A percentile compares a stretch with the other conserved stretches of the same genome.
These are phyloP conservation scores for Westerdykella sp. DNA, from an alignment of 2,329 filamentous ascomycete species.

Conservation along the genomic window DNA sequence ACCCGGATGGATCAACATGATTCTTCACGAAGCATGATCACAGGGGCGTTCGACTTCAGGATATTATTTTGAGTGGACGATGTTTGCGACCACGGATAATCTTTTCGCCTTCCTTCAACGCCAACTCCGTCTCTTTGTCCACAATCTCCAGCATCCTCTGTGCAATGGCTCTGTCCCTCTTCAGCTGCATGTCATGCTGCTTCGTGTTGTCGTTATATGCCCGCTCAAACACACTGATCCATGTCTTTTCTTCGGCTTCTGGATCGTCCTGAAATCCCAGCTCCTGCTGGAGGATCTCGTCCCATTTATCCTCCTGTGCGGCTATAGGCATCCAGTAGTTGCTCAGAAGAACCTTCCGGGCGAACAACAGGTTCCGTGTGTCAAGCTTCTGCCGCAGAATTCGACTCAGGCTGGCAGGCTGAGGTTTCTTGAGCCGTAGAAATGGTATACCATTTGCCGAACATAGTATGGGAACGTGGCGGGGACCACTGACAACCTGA, in stretches of 20 bases:
- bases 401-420: slow-evolving; percentile 53
- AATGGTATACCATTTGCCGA: slow-evolving; percentile 56
- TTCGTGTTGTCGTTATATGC: slow-evolving; percentile 12
- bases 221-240: slow-evolving; percentile 24
- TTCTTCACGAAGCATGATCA: background rate
- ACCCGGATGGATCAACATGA: slow-evolving; percentile 10
- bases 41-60: background rate
- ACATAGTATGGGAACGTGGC: slow-evolving; percentile 55
- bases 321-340: slow-evolving; percentile 39
- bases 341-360: slow-evolving; percentile 36
- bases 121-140: slow-evolving; percentile 43
- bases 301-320: slow-evolving; percentile 46
- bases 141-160: slow-evolving; percentile 44
- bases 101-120: slow-evolving; percentile 34
- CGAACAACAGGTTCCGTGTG: slow-evolving; percentile 40
- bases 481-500: slow-evolving; percentile 44
- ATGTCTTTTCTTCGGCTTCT: slow-evolving; percentile 11
- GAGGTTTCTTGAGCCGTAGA: slow-evolving; percentile 60
- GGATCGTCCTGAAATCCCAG: slow-evolving; percentile 4
- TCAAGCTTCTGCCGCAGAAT: slow-evolving; percentile 50
- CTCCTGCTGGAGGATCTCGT: slow-evolving; percentile 31
- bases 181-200: slow-evolving; percentile 13
- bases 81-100: slow-evolving; percentile 21
- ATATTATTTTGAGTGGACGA: background rate
- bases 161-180: slow-evolving; percentile 29